Conservation (phyloP, 495 filamentous ascomycete genomes). For the Aspergillus incahuasiensis region DNA sequence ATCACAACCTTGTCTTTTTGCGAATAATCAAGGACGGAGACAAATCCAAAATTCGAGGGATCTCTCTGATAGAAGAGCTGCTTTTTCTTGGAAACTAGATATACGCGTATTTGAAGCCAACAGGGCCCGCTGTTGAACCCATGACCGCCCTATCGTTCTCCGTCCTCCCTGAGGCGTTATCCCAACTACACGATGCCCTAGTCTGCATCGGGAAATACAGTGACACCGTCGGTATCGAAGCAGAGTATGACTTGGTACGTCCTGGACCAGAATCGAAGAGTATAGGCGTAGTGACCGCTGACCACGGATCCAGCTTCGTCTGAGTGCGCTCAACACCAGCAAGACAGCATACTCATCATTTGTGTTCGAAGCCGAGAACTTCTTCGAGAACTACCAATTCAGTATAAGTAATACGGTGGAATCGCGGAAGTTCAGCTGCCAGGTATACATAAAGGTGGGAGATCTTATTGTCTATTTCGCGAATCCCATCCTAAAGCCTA, state of each 20-base stretch:
- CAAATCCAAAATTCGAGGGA: not conserved
- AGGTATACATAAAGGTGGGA: constrained; percentile 60
- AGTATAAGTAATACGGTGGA: constrained; percentile 9
- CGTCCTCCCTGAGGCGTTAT: constrained; percentile 67
- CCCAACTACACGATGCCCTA: constrained; percentile 76
- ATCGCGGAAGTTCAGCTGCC: constrained; percentile 58
- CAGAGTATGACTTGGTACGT: constrained; percentile 64
- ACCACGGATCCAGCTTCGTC: constrained; percentile 52
- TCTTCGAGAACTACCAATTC: constrained; percentile 71
- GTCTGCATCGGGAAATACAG: constrained; percentile 87
- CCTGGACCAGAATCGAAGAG: not conserved
- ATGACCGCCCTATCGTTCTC: constrained; percentile 79
- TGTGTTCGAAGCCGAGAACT: constrained; percentile 63
- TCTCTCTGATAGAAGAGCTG: too few relatives aligned
- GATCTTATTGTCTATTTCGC: not conserved
- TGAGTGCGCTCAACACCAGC: constrained; percentile 85
- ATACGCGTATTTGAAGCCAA: not conserved
- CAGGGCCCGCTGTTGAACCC: not conserved
- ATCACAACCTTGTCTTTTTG: not conserved
- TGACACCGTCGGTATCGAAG: constrained; percentile 84
- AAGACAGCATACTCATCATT: constrained; percentile 90
- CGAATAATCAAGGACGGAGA: not conserved
- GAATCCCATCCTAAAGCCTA: not conserved
- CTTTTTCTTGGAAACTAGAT: too few relatives aligned
- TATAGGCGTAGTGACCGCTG: constrained; percentile 4